Base-by-base conservation (phyloP, 2,329 filamentous ascomycete species). In the Penicillium oxalicum region DNA sequence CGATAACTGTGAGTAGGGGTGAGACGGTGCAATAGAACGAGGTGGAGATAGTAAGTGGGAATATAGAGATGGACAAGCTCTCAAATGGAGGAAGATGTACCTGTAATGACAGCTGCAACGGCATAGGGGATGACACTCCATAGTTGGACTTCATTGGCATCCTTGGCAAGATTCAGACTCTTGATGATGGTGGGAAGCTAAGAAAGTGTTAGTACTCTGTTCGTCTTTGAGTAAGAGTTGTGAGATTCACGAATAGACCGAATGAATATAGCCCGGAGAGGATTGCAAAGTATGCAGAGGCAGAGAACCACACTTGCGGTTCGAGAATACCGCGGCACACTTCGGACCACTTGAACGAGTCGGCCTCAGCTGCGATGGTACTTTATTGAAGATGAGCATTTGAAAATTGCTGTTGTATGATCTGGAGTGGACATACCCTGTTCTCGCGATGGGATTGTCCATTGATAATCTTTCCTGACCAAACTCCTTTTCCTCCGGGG, bases 41-140 rank as follows among this genome's bases (percentile, higher is more conserved):
- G 35, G n/a, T 40, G 34, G 27, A 9, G n/a, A 6, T n/a, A 9
- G 11, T 2, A 44, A 26, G 8, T 40, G 12, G 6, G n/a, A 12
- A 28, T 6, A 29, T 28, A 4, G 13, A 26, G 37, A 6, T 3
- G 18, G 34, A 38, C 18, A 18, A 18, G 18, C 18, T 18, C 18
- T 18, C 18, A 18, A 18, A 18, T 18, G 2, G 4, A 26, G 4
- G 9, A 7, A 12, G 29, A 53, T 67, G 51, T 58, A 77, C 77
- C 74, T 18, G 78, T 80, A 7, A 79, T 66, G 1, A 79, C 68
- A 0, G 79, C 74, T 1, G 80, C 81, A 0, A 82, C 78, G 0
- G 80, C 81, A 56, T 84, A 84, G 0, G 80, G 80, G 34, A 83
- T 82, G 12, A 84, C 81, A 1, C 79, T 79, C 80, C 80, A 82